Percentiles rank a stretch among this genome's conserved stretches.
phyloP scores from a whole-genome alignment of 495 filamentous ascomycete species.

The Diplogelasinospora grovesii region DNA sequence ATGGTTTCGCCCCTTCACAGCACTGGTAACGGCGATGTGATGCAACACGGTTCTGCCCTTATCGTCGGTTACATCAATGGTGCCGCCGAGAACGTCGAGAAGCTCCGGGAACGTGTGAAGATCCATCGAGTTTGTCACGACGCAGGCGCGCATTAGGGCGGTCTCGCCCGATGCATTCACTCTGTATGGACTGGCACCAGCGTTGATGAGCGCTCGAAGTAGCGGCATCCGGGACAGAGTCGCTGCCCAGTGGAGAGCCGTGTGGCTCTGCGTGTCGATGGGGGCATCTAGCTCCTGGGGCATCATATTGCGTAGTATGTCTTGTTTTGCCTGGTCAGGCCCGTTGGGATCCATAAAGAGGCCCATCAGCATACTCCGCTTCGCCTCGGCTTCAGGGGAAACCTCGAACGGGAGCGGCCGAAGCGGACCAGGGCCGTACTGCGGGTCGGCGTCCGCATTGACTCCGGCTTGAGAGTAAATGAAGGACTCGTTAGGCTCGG shows the following conservation, averaged over 20 bases:
- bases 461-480: conserved; percentile 56
- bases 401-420: conserved; percentile 63
- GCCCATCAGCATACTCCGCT: conserved; percentile 74
- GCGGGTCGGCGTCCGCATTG: conserved; percentile 42
- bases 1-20: conserved; percentile 77
- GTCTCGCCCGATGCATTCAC: conserved; percentile 86
- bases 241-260: conserved; percentile 94
- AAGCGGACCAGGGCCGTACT: conserved; percentile 51
- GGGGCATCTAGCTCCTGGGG: conserved; percentile 82
- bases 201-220: conserved; percentile 68
- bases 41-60: conserved; percentile 88
- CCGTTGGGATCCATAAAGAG: conserved; percentile 71
- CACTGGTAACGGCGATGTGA: conserved; percentile 91
- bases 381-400: conserved; percentile 61
- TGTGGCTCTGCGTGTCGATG: conserved; percentile 79
- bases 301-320: conserved; percentile 51
- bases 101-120: conserved; percentile 73
- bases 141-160: conserved; percentile 79
- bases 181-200: conserved; percentile 78
- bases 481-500: conserved; percentile 83
- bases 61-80: conserved; percentile 82
- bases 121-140: conserved; percentile 86
- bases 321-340: conserved; percentile 41
- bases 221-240: conserved; percentile 81
- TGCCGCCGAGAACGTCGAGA: conserved; percentile 79